These are phyloP conservation scores for Helotiales sp. DNA, from an alignment of 2,329 filamentous ascomycete species.

Conservation along the genomic window DNA sequence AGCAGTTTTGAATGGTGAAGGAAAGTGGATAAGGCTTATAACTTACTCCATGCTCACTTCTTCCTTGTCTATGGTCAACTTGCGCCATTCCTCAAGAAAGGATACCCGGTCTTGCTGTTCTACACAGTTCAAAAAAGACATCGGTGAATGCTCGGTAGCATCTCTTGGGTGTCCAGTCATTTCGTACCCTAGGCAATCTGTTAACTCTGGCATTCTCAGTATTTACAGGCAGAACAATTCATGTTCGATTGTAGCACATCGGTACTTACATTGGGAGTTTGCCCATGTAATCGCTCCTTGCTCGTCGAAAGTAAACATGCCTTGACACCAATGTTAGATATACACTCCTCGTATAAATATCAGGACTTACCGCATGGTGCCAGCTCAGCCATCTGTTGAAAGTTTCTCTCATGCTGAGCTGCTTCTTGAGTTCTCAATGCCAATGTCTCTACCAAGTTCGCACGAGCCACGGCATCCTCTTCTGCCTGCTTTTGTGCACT, in stretches of 20 bases:
- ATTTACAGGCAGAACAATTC: background rate
- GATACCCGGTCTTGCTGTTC: constrained; percentile 61
- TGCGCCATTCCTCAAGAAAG: constrained; percentile 61
- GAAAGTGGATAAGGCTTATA: background rate
- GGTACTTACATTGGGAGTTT: constrained; percentile 26
- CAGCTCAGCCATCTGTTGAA: constrained; percentile 27
- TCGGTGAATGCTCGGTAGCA: constrained; percentile 48
- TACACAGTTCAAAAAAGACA: constrained; percentile 70
- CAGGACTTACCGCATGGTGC: constrained; percentile 23
- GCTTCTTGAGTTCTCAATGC: constrained; percentile 25
- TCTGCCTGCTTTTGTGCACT: constrained; percentile 25
- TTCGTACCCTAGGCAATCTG: constrained; percentile 47
- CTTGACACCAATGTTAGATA: background rate
- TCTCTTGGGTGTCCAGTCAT: constrained; percentile 66
- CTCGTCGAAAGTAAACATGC: constrained; percentile 25
- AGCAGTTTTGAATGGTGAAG: background rate
- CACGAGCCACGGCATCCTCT: constrained; percentile 19
- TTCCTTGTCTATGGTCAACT: constrained; percentile 60
- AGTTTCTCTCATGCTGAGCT: constrained; percentile 23
- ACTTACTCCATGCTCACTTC: constrained; percentile 68
- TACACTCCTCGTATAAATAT: too few species aligned
- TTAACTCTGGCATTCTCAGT: background rate
- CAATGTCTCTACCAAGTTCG: constrained; percentile 21
- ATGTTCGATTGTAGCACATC: too few species aligned
- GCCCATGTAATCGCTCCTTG: constrained; percentile 27